Percentiles rank a stretch among this genome's conserved stretches.
Conservation (phyloP, 441 rosid species). For the Theobroma grandiflorum region DNA sequence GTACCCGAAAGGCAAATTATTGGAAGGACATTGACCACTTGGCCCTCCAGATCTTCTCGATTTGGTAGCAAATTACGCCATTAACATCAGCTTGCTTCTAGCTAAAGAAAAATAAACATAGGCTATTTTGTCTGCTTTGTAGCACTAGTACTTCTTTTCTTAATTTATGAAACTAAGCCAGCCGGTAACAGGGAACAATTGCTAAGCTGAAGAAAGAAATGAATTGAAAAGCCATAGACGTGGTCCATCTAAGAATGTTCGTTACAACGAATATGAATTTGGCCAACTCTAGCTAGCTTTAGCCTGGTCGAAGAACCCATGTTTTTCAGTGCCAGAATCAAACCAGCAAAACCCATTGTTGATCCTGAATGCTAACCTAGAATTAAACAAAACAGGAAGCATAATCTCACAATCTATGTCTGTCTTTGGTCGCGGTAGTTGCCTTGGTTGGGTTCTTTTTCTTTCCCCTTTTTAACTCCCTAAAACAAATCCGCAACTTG, state of each 20-base stretch:
- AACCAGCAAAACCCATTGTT: too few relatives aligned
- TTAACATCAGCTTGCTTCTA: slow-evolving; percentile 8
- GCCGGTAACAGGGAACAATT: too few relatives aligned
- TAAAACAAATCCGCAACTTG: not conserved
- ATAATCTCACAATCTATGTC: too few relatives aligned
- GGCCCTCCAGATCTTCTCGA: not conserved
- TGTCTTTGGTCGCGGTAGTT: too few relatives aligned
- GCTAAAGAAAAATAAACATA: not conserved
- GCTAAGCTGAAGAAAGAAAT: not conserved
- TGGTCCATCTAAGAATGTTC: not conserved
- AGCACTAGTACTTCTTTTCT: not conserved
- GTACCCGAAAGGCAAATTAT: not conserved
- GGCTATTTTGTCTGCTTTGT: not conserved
- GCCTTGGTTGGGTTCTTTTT: too few relatives aligned
- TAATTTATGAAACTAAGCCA: too few relatives aligned
- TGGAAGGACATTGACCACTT: not conserved
- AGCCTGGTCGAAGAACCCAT: too few relatives aligned
- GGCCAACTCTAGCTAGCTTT: not conserved
- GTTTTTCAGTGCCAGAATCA: too few relatives aligned
- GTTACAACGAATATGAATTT: not conserved
- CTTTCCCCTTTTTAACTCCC: too few relatives aligned
- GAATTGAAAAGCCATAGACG: not conserved
- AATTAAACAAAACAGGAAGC: too few relatives aligned
- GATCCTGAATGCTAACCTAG: too few relatives aligned
- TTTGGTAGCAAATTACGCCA: not conserved